These are phyloP conservation scores for Mycena venus DNA, from an alignment of 768 basidiomycete species.

Conservation along the genomic window DNA sequence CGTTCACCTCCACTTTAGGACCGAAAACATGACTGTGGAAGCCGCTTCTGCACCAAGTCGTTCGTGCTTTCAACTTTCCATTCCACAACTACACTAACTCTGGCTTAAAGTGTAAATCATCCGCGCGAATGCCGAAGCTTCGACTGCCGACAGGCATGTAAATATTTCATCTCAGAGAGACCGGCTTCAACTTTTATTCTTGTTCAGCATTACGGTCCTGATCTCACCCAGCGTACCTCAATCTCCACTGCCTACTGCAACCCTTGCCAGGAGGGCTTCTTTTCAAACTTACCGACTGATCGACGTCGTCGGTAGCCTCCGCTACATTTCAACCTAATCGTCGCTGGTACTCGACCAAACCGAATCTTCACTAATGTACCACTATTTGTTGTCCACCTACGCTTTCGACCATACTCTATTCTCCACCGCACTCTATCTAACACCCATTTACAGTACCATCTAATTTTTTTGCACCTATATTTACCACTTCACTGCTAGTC, in stretches of 20 bases:
- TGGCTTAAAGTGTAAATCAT: conserved; percentile 35
- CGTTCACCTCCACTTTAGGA: too few species aligned
- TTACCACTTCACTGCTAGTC: conserved; percentile 82
- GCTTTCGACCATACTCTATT: conserved; percentile 29
- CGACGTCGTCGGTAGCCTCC: conserved; percentile 20
- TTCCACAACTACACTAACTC: background rate
- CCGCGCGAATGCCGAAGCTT: conserved; percentile 43
- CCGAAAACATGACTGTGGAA: conserved; percentile 69
- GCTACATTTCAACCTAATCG: background rate
- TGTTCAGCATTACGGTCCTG: conserved; percentile 77
- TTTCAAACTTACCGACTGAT: conserved; percentile 9
- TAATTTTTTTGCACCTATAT: conserved; percentile 17
- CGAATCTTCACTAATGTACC: background rate
- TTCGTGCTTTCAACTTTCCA: background rate
- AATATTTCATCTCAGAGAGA: background rate
- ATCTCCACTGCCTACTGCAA: conserved; percentile 66
- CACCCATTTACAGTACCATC: background rate
- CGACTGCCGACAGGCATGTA: conserved; percentile 56
- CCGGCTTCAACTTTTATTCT: background rate
- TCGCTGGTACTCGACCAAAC: background rate
- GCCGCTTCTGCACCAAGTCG: conserved; percentile 56
- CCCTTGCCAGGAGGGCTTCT: conserved; percentile 71
- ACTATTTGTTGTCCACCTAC: conserved; percentile 18
- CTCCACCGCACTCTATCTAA: conserved; percentile 7
- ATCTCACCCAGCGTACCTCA: conserved; percentile 72